Base-by-base conservation (phyloP, 108 stramenopile species). In the Skeletonema grethae region DNA sequence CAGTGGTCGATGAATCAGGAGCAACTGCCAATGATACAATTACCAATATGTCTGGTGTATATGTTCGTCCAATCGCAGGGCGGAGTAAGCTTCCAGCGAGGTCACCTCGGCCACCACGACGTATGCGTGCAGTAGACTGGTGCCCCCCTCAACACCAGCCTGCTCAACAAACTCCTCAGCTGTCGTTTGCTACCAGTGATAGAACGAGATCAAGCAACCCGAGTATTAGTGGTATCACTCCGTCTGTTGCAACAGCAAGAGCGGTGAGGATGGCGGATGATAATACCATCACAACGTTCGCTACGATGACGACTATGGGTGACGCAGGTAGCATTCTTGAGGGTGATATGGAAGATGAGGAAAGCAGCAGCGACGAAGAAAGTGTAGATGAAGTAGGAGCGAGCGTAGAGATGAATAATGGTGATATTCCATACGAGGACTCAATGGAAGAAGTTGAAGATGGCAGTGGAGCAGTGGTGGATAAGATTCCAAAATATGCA, bases 261-360 rank as follows among this genome's bases (percentile, higher is more conserved):
- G 76, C 76, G 7, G 76, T 77, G 1, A 55, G 76, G 3, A 46
- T 61, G 60, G 76, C 69, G 25, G 76, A 77, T 38, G 76, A 77
- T 48, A 56, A 48, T 15, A 77, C 76, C 34, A 62, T 77, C 13
- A 77, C 76, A 3, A 77, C 76, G 1, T 77, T 69, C 46, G 76
- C 76, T 15, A 77, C 76, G 50, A 77, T 77, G 76, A 77, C 76
- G 5, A 77, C 76, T 50, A 70, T 77, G 69, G 76, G 76, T 5
- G 76, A 77, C 61, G 69, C 69, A n/a, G 63, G 69, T 0, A 61
- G 55, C 55, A 65, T 70, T 28, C 24, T 70, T 34, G 75, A 69
- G 24, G 67, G 30, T 2, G 71, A 72, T 63, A 55, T 50, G 31
- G 71, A 72, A 16, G 72, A 73, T 2, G 72, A 73, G 48, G 72